These are phyloP conservation scores for Epichloe glyceriae DNA, from an alignment of 2,329 filamentous ascomycete genomes.

Conservation along the genomic window DNA sequence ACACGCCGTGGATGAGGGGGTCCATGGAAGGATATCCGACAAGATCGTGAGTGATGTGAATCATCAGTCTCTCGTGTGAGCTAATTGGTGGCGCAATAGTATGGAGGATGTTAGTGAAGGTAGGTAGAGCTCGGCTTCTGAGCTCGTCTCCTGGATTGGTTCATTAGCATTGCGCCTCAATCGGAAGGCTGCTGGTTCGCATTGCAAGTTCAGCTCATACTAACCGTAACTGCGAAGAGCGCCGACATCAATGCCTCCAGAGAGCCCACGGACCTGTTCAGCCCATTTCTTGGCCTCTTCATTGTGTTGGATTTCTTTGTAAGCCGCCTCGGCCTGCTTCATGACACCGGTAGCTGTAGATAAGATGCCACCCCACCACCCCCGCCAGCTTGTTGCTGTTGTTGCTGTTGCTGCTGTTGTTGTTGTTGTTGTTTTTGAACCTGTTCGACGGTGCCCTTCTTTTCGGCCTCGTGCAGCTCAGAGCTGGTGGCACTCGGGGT, in stretches of 20 bases:
- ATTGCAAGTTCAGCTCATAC: constrained; percentile 1
- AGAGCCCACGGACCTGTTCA: constrained; percentile 67
- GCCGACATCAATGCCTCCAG: constrained; percentile 50
- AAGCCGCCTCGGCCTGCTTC: constrained; percentile 84
- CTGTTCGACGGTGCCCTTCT: constrained; percentile 35
- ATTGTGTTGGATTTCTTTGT: constrained; percentile 91
- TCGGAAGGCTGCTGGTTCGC: background rate
- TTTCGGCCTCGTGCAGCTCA: constrained; percentile 45
- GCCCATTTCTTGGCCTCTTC: constrained; percentile 96
- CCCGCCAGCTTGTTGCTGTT: constrained; percentile 34
- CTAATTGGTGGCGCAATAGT: constrained; percentile 93
- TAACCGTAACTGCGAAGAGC: constrained; percentile 43
- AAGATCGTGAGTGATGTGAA: constrained; percentile 94
- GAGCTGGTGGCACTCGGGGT: constrained; percentile 55
- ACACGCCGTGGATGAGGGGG: constrained; percentile 80
- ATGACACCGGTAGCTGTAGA: constrained; percentile 74
- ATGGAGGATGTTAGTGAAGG: constrained; percentile 88
- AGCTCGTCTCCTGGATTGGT: constrained; percentile 62
- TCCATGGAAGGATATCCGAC: constrained; percentile 90
- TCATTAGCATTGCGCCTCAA: background rate
- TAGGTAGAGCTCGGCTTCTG: constrained; percentile 75
- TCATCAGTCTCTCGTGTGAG: constrained; percentile 90
- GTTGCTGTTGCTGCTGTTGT: background rate
- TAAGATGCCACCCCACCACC: constrained; percentile 85
- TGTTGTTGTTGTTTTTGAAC: constrained; percentile 17